phyloP scores from a whole-genome alignment of 306 rosid genomes.

The Malus fusca region DNA sequence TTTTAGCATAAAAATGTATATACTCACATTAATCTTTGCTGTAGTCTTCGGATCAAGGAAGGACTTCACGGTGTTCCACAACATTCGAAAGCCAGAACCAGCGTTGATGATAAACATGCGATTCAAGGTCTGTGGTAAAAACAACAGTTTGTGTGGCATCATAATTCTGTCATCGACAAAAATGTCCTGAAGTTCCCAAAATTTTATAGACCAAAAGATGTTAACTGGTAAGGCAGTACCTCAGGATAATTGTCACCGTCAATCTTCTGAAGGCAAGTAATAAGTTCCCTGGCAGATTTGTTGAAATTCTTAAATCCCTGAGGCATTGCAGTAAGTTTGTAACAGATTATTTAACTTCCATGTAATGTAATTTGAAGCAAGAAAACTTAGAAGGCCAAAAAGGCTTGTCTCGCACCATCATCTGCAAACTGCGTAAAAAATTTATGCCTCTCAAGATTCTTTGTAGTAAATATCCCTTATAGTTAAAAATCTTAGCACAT shows the following conservation, averaged over 20 bases:
- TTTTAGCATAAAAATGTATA: slow-evolving; percentile 9
- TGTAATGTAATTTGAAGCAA: background rate
- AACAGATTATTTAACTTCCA: background rate
- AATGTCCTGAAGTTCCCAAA: background rate
- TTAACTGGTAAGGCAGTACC: slow-evolving; percentile 30
- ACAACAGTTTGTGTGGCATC: slow-evolving; percentile 26
- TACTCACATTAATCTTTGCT: slow-evolving; percentile 70
- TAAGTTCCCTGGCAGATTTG: slow-evolving; percentile 76
- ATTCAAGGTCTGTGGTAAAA: slow-evolving; percentile 72
- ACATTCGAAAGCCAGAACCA: slow-evolving; percentile 89
- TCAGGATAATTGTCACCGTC: slow-evolving; percentile 91
- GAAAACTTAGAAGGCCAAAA: background rate
- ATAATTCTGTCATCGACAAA: slow-evolving; percentile 9
- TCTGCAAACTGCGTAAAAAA: background rate
- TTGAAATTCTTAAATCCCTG: slow-evolving; percentile 85
- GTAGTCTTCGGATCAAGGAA: slow-evolving; percentile 95
- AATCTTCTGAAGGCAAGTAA: slow-evolving; percentile 63
- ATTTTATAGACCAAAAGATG: background rate
- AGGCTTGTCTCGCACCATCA: background rate
- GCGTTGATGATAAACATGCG: slow-evolving; percentile 99
- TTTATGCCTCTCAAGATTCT: background rate
- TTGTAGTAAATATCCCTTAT: background rate
- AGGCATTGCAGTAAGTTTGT: background rate
- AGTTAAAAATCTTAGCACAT: background rate
- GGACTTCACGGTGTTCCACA: slow-evolving; percentile 88